Conservation (phyloP, 2,329 filamentous ascomycete species). For the Aureobasidium sp. region DNA sequence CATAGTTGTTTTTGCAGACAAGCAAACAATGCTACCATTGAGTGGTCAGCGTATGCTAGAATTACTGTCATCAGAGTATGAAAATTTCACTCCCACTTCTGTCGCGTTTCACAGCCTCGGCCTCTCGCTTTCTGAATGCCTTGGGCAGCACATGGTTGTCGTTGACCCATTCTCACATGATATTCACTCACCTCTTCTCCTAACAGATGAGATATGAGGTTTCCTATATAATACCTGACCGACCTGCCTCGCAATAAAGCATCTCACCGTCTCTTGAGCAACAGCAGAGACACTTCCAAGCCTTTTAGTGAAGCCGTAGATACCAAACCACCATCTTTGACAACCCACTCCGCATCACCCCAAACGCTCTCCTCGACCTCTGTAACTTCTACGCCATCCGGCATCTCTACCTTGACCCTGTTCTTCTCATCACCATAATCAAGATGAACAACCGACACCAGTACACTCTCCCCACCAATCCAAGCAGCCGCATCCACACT, state of each 20-base stretch:
- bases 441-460: conserved; percentile 36
- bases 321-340: background rate
- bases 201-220: too few species aligned
- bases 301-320: background rate
- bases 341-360: conserved; percentile 20
- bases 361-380: conserved; percentile 16
- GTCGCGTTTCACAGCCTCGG: background rate
- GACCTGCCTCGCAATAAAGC: too few species aligned
- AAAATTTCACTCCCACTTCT: background rate
- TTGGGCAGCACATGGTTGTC: background rate
- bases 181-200: too few species aligned
- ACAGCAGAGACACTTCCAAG: background rate
- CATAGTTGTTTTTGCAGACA: background rate
- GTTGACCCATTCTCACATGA: background rate
- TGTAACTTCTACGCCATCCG: conserved; percentile 4
- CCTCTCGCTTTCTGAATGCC: background rate
- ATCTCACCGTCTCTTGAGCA: too few species aligned
- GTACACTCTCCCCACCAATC: conserved; percentile 30
- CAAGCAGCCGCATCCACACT: conserved; percentile 39
- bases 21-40: background rate
- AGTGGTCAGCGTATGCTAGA: background rate
- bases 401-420: conserved; percentile 20
- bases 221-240: too few species aligned
- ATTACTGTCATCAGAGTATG: background rate
- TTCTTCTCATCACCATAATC: conserved; percentile 24